Percentiles rank a stretch among this genome's conserved stretches.
phyloP scores from a whole-genome alignment of 352 stramenopile species.

The Phytophthora citricola region DNA sequence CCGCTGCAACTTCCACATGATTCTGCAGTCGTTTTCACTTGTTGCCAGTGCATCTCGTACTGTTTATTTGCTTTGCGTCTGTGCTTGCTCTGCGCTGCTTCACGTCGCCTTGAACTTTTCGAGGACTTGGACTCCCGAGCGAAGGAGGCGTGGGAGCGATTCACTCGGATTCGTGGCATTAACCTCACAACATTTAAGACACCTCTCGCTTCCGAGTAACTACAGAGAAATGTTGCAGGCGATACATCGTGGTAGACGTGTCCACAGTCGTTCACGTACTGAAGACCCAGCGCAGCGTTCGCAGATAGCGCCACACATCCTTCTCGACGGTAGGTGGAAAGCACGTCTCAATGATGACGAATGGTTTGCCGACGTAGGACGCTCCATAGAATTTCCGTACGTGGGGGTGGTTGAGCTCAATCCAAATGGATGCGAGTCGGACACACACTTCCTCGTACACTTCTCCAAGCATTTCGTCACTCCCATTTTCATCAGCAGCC shows the following conservation, averaged over 20 bases:
- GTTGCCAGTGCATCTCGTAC: constrained; percentile 8
- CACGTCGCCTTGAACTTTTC: constrained; percentile 4
- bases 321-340: constrained; percentile 35
- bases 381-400: constrained; percentile 43
- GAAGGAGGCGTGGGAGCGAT: constrained; percentile 11
- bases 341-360: constrained; percentile 37
- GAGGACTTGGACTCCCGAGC: constrained; percentile 13
- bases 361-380: constrained; percentile 39
- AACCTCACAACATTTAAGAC: constrained; percentile 32
- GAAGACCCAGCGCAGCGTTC: constrained; percentile 37
- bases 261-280: constrained; percentile 40
- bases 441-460: constrained; percentile 36
- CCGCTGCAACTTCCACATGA: constrained; percentile 56
- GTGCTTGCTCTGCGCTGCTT: constrained; percentile 16
- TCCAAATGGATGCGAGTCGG: constrained; percentile 32
- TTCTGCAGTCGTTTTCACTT: constrained; percentile 24
- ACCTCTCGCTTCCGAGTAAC: constrained; percentile 32
- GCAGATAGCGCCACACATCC: constrained; percentile 34
- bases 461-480: constrained; percentile 18
- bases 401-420: constrained; percentile 41
- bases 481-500: constrained; percentile 17
- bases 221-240: constrained; percentile 23
- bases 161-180: constrained; percentile 22
- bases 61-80: constrained; percentile 11
- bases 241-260: constrained; percentile 36